Base-by-base conservation (phyloP, 2,329 filamentous ascomycete species). In the Colletotrichum costaricense region DNA sequence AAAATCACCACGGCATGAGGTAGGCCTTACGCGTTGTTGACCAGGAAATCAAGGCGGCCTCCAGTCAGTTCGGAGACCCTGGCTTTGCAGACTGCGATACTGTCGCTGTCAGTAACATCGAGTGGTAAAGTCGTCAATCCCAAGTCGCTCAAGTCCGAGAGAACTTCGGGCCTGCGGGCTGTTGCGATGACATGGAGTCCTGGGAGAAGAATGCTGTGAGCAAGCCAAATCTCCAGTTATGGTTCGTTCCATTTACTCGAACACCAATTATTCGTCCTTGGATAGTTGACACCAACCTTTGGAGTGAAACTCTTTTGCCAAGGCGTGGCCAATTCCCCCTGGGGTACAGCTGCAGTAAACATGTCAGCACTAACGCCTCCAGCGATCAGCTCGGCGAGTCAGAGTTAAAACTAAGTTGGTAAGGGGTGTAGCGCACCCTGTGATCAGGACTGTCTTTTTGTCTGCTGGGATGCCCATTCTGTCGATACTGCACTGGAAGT, bases 21-120 rank as follows among this genome's bases (percentile, higher is more conserved):
- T 26, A n/a, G 54, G n/a, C 19, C 84, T 74, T 75, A 90, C 87
- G 89, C 89, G 73, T 91, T 91, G 80, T 91, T 91, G 62, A 91
- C 84, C 22, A 91, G 86, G 58, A 91, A 85, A 75, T 91, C 89
- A 5, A 91, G 85, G 59, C 81, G 86, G 16, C 88, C 88, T 9
- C 84, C 84, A 2, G 87, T 90, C 59, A 90, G 79, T 14, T 83
- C 78, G 12, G 81, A 76, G 14, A 90, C 86, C 64, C 86, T 82
- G 3, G 81, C 81, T 68, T 85, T 86, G 76, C 86, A 88, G 55
- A 79, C 78, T 22, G 82, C 83, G 78, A 91, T 88, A 75, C 88
- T 90, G 28, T 85, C 82, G 22, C 81, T 77, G 24, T 85, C 82
- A 33, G 88, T 90, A 35, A 91, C 89, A 69, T 91, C 89, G 12